A percentile compares a stretch with the other conserved stretches of the same genome.
Evolutionary conservation across 495 filamentous ascomycete species (phyloP).

Genomic region (Aspergillus leporis): DNA sequence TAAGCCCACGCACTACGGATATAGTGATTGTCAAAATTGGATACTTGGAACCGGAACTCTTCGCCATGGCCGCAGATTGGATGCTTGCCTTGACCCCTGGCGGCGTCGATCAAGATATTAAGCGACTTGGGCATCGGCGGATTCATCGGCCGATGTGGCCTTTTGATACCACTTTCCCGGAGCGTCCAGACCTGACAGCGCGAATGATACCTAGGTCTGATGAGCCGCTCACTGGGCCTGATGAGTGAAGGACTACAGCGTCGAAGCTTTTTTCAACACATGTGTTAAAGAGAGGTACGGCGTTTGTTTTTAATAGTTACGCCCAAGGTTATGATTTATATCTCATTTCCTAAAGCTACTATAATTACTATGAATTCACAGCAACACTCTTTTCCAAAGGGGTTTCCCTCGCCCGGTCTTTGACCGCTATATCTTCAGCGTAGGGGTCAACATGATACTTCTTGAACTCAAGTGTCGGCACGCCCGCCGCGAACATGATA

Average conservation of each 20-base stretch:
- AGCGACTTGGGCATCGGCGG: slow-evolving; percentile 47
- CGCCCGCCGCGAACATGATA: slow-evolving; percentile 54
- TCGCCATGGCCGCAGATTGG: slow-evolving; percentile 56
- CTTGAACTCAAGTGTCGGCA: slow-evolving; percentile 49
- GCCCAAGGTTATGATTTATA: background rate
- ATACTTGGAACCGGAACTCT: slow-evolving; percentile 59
- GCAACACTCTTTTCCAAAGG: background rate
- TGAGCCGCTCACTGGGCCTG: slow-evolving; percentile 23
- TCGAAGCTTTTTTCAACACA: too few relatives aligned
- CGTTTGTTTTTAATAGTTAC: background rate
- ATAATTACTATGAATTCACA: background rate
- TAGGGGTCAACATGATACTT: slow-evolving; percentile 22
- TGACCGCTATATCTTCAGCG: slow-evolving; percentile 3
- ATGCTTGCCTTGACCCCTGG: slow-evolving; percentile 56
- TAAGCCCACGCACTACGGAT: slow-evolving; percentile 46
- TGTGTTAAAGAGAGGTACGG: too few relatives aligned
- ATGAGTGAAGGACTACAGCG: background rate
- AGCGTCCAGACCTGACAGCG: slow-evolving; percentile 39
- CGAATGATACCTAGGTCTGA: slow-evolving; percentile 46
- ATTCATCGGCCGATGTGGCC: slow-evolving; percentile 59
- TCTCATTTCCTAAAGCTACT: background rate
- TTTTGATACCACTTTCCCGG: slow-evolving; percentile 45
- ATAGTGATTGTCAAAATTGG: slow-evolving; percentile 63
- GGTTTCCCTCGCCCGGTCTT: background rate
- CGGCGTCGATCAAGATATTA: slow-evolving; percentile 56